A percentile compares a stretch with the other conserved stretches of the same genome.
phyloP scores from a whole-genome alignment of 495 filamentous ascomycete species.

The Podospora pseudocomata region DNA sequence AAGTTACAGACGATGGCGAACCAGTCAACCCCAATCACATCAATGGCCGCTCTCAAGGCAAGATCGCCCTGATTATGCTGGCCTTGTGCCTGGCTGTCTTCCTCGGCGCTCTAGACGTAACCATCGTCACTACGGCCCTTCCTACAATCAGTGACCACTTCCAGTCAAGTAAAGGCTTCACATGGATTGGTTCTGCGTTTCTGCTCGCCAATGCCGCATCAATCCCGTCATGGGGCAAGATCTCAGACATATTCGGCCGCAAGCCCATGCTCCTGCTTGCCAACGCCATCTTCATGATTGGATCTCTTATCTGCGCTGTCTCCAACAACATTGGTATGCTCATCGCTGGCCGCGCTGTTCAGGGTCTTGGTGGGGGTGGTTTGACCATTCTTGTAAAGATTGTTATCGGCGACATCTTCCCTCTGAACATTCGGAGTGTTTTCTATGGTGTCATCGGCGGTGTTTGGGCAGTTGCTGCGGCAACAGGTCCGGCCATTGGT shows the following conservation, averaged over 20 bases:
- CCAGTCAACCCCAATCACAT: not conserved
- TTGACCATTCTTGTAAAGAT: not conserved
- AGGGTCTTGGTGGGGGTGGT: not conserved
- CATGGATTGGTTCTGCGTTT: not conserved
- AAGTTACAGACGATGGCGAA: too few species aligned
- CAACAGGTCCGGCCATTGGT: not conserved
- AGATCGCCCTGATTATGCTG: not conserved
- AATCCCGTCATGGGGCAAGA: not conserved
- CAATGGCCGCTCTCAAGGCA: not conserved
- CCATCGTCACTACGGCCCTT: not conserved
- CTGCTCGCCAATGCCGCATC: not conserved
- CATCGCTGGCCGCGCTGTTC: not conserved
- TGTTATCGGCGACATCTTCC: not conserved
- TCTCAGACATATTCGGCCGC: not conserved
- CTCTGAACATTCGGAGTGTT: not conserved
- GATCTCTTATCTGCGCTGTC: not conserved
- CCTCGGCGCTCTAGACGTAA: not conserved
- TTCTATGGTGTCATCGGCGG: not conserved
- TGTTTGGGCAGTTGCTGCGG: not conserved
- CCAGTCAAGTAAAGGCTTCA: not conserved
- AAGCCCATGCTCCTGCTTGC: not conserved
- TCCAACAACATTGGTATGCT: not conserved
- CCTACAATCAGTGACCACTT: not conserved
- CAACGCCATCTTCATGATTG: not conserved
- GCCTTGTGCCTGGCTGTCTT: not conserved